Conservation (phyloP, 2,329 filamentous ascomycete species). For the Sporothrix phasma region DNA sequence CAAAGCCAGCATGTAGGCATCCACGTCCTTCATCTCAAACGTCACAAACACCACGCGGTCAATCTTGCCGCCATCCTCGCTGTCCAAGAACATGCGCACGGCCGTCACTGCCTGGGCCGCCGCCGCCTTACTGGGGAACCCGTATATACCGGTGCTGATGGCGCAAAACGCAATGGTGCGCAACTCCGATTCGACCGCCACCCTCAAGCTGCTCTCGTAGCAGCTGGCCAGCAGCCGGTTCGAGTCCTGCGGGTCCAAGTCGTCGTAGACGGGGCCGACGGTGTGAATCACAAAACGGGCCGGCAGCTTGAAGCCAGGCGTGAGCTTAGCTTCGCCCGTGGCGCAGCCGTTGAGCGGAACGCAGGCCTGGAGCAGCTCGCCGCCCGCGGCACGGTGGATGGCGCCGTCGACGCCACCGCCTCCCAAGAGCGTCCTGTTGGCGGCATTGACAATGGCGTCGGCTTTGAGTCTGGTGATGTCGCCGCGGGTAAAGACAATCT, state of each 20-base stretch:
- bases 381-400: conserved; percentile 77
- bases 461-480: conserved; percentile 74
- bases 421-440: conserved; percentile 67
- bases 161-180: conserved; percentile 71
- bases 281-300: conserved; percentile 77
- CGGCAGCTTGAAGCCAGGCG: conserved; percentile 64
- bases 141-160: conserved; percentile 82
- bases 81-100: conserved; percentile 46
- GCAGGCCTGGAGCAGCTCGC: conserved; percentile 59
- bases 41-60: conserved; percentile 76
- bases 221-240: conserved; percentile 46
- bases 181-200: conserved; percentile 53
- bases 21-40: conserved; percentile 68
- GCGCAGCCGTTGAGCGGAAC: conserved; percentile 57
- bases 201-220: conserved; percentile 60
- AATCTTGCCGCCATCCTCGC: conserved; percentile 39
- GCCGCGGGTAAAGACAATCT: conserved; percentile 58
- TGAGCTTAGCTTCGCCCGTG: conserved; percentile 77
- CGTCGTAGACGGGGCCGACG: conserved; percentile 70
- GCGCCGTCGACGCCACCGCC: conserved; percentile 87
- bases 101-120: conserved; percentile 58
- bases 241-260: conserved; percentile 30
- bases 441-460: conserved; percentile 87
- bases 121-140: conserved; percentile 67
- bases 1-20: conserved; percentile 57